Conservation (phyloP, 2,329 filamentous ascomycete genomes). For the Ascocoryne sarcoides region DNA sequence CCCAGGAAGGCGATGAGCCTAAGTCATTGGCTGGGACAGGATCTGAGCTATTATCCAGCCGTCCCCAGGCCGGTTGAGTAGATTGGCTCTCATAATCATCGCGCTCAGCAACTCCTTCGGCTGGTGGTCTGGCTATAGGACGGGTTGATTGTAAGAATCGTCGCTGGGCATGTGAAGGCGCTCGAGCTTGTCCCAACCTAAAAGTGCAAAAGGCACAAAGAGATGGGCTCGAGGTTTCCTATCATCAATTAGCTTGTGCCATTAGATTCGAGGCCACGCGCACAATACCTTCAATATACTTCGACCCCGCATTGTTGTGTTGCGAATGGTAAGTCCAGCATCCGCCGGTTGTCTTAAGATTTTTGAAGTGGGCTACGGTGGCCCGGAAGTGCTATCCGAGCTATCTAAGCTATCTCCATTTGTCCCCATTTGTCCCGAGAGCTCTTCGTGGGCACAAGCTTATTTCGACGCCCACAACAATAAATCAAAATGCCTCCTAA, state of each 20-base stretch:
- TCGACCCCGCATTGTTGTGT: constrained; percentile 25
- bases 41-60: too few relatives aligned
- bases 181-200: constrained; percentile 23
- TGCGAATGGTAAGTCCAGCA: constrained; percentile 8
- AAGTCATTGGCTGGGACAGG: background rate
- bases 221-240: constrained; percentile 24
- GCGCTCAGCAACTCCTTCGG: constrained; percentile 12
- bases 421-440: too few relatives aligned
- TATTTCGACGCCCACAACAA: background rate
- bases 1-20: constrained; percentile 10
- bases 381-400: constrained; percentile 1
- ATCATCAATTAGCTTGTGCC: constrained; percentile 5
- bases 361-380: constrained; percentile 13
- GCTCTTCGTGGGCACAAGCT: too few relatives aligned
- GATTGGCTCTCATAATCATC: constrained; percentile 8
- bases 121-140: constrained; percentile 18
- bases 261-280: background rate
- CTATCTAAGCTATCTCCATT: too few relatives aligned
- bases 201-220: constrained; percentile 29
- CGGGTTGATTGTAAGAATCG: constrained; percentile 27
- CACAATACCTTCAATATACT: constrained; percentile 22
- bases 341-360: constrained; percentile 3
- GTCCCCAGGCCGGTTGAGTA: constrained; percentile 13
- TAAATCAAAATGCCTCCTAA: constrained; percentile 25
- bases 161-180: constrained; percentile 25